phyloP scores from a whole-genome alignment of 139 green algal genomes.

The Parachlorella kessleri region DNA sequence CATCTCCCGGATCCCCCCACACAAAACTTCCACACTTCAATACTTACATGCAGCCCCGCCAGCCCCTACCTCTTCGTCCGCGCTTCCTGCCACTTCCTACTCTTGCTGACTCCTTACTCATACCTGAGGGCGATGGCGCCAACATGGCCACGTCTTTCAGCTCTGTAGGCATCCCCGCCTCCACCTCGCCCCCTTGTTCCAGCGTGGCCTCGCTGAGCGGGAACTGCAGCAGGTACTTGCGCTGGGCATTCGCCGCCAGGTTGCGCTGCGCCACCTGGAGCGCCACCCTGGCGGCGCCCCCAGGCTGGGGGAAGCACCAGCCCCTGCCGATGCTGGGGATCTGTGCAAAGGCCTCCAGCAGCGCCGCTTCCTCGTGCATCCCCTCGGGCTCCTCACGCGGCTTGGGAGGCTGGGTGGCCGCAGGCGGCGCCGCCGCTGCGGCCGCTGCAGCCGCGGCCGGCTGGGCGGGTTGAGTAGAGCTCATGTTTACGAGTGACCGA shows the following conservation, averaged over 20 bases:
- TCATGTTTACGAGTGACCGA: too few relatives aligned
- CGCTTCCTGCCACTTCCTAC: too few relatives aligned
- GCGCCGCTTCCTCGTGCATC: conserved; percentile 45
- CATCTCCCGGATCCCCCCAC: too few relatives aligned
- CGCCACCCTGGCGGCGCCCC: conserved; percentile 20
- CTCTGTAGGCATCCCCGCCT: conserved; percentile 51
- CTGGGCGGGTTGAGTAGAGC: too few relatives aligned
- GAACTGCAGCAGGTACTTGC: conserved; percentile 50
- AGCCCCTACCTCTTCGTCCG: too few relatives aligned
- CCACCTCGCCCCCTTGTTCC: conserved; percentile 7
- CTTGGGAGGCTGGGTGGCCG: not conserved
- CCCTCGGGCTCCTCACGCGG: conserved; percentile 46
- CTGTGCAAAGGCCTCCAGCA: conserved; percentile 47
- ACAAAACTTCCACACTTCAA: too few relatives aligned
- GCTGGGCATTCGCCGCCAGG: conserved; percentile 72
- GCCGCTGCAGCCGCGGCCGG: too few relatives aligned
- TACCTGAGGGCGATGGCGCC: conserved; percentile 60
- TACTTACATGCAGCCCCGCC: too few relatives aligned
- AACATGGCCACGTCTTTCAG: conserved; percentile 44
- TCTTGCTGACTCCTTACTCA: too few relatives aligned
- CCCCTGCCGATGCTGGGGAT: conserved; percentile 49
- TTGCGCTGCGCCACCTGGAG: conserved; percentile 74
- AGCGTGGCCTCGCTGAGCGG: conserved; percentile 33
- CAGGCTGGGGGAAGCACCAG: conserved; percentile 30
- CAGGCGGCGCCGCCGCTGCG: not conserved